These are phyloP conservation scores for Aspergillus carbonarius DNA, from an alignment of 2,329 filamentous ascomycete genomes.

Conservation along the genomic window DNA sequence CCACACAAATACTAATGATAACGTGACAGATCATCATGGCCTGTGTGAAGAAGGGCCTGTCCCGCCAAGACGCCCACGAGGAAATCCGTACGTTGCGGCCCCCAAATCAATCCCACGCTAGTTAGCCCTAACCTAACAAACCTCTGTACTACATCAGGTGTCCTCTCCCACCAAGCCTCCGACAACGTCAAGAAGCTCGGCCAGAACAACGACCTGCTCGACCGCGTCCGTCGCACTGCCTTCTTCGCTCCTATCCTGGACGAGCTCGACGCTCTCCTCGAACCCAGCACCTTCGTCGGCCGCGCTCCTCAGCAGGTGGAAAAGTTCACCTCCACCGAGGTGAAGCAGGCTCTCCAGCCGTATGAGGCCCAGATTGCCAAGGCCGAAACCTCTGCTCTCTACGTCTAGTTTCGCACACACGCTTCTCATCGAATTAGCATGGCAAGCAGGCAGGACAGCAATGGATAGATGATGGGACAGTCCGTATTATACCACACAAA, in stretches of 20 bases:
- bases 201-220: constrained; percentile 76
- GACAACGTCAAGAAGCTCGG: constrained; percentile 70
- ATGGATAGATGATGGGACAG: background rate
- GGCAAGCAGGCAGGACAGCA: background rate
- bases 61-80: constrained; percentile 81
- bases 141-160: constrained; percentile 36
- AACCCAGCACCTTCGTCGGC: constrained; percentile 62
- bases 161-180: constrained; percentile 74
- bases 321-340: constrained; percentile 52
- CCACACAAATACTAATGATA: background rate
- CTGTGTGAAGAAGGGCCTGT: constrained; percentile 67
- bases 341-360: constrained; percentile 48
- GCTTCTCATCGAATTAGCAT: background rate
- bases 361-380: constrained; percentile 43
- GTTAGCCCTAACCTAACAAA: constrained; percentile 7
- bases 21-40: constrained; percentile 68
- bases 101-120: background rate
- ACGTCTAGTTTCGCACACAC: constrained; percentile 33
- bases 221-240: constrained; percentile 67
- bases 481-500: background rate
- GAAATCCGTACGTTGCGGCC: constrained; percentile 61
- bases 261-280: constrained; percentile 67
- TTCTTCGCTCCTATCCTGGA: constrained; percentile 73
- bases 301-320: constrained; percentile 55
- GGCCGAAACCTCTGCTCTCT: constrained; percentile 40